Percentiles rank a stretch among this genome's conserved stretches.
Conservation (phyloP, 2,329 filamentous ascomycete species). For the Cordyceps fumosorosea region DNA sequence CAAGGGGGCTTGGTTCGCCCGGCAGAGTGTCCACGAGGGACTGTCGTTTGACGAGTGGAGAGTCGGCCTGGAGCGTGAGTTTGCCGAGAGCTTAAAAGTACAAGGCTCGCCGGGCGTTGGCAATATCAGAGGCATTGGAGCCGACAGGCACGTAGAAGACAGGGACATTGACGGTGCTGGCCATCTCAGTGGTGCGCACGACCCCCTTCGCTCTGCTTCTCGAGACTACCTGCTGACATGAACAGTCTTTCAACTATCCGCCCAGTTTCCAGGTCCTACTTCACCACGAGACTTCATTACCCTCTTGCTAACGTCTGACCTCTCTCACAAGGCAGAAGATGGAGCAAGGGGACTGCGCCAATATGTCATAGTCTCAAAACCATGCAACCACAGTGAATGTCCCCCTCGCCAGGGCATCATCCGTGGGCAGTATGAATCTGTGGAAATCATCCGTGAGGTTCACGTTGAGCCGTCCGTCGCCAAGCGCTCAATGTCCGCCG, state of each 20-base stretch:
- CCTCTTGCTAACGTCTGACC: slow-evolving; percentile 62
- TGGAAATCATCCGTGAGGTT: slow-evolving; percentile 85
- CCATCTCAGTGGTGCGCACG: slow-evolving; percentile 51
- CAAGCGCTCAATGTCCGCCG: slow-evolving; percentile 28
- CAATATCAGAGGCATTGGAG: slow-evolving; percentile 78
- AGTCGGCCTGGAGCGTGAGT: slow-evolving; percentile 69
- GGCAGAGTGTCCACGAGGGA: slow-evolving; percentile 74
- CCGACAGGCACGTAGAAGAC: slow-evolving; percentile 66
- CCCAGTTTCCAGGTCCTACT: slow-evolving; percentile 84
- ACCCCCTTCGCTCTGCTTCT: slow-evolving; percentile 8
- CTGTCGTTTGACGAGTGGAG: slow-evolving; percentile 73
- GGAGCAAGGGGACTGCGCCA: slow-evolving; percentile 48
- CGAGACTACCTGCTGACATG: slow-evolving; percentile 15
- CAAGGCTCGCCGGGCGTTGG: slow-evolving; percentile 64
- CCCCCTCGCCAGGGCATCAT: slow-evolving; percentile 67
- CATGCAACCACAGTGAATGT: slow-evolving; percentile 69
- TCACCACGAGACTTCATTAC: slow-evolving; percentile 84
- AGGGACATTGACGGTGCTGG: slow-evolving; percentile 51
- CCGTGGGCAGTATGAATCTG: slow-evolving; percentile 80
- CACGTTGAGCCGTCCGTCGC: slow-evolving; percentile 41
- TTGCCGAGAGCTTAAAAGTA: slow-evolving; percentile 67
- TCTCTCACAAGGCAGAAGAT: slow-evolving; percentile 33
- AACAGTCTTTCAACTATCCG: slow-evolving; percentile 75
- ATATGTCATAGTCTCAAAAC: slow-evolving; percentile 83
- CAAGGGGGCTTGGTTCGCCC: slow-evolving; percentile 82